Evolutionary conservation across 2,329 filamentous ascomycete genomes (phyloP).

Genomic region (Fusarium sp.): DNA sequence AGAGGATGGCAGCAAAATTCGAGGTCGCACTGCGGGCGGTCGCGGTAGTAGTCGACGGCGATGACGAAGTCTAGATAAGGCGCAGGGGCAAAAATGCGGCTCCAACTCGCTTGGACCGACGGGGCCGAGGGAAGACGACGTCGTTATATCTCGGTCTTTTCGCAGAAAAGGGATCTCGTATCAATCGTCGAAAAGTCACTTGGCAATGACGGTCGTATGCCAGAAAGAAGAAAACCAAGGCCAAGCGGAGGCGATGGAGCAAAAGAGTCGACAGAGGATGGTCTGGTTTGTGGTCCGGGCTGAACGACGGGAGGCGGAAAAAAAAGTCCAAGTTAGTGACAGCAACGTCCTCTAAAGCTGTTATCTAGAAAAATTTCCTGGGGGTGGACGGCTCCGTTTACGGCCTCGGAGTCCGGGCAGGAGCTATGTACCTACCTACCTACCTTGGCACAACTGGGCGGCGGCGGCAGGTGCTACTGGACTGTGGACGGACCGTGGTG

Average conservation of each 20-base stretch:
- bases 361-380: constrained; percentile 51
- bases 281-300: constrained; percentile 12
- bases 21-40: constrained; percentile 17
- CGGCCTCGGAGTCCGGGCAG: constrained; percentile 52
- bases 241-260: constrained; percentile 36
- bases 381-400: constrained; percentile 51
- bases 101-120: constrained; percentile 32
- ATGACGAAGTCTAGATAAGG: constrained; percentile 40
- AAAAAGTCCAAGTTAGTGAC: constrained; percentile 27
- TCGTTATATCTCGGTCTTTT: constrained; percentile 12
- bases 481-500: not conserved
- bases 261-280: constrained; percentile 33
- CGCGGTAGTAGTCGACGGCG: constrained; percentile 21
- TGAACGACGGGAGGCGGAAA: constrained; percentile 26
- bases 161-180: not conserved
- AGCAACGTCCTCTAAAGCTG: constrained; percentile 25
- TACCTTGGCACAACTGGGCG: not conserved
- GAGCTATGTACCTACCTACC: constrained; percentile 15
- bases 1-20: constrained; percentile 6
- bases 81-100: constrained; percentile 35
- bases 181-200: not conserved
- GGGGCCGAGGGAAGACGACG: constrained; percentile 17
- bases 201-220: constrained; percentile 1
- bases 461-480: not conserved
- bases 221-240: constrained; percentile 23